Evolutionary conservation across 208 protist genomes (phyloP), one percentile per base, ranked within the genome.

Genomic region (Trypanosoma brucei): DNA sequence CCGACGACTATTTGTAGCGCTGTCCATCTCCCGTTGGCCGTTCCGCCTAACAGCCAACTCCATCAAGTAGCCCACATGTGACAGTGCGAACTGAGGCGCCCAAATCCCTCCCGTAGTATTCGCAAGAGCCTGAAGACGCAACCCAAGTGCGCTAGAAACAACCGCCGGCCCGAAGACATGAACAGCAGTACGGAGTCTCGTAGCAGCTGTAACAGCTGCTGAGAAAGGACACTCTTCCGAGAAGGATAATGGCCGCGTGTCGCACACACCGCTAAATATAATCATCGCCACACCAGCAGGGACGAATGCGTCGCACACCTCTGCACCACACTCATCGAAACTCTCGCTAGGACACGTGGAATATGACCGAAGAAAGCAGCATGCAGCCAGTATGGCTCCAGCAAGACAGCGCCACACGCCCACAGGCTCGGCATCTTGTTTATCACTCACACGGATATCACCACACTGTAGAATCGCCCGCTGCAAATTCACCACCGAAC

Each of bases 181-280:
- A 34, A 85, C 57, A 22, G 68, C 60, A 11, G 77, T 61, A 42
- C 63, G 51, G 46, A 79, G 62, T 67, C 79, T 67, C 39, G 61
- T 70, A 22, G 71, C 46, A 7, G 72, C 67, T 14, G 83, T 55
- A 13, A 72, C 75, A 1, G 81, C 74, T 35, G 79, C 70, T 31
- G 83, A 79, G 14, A 93, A 73, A 14, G 81, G 77, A 55, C 88
- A 91, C 62, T 94, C 84, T 3, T 81, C 59, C 40, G 64, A 70
- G 62, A 83, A 85, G 7, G 73, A 65, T 36, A 86, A 54, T 49
- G 70, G 42, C 3, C 14, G 33, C 2, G 44, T 40, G 40, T 48
- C 49, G n/a, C 37, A 6, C 48, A 56, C 59, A 71, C 89, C 78
- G 56, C 75, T 91, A 72, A 93, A 93, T 35, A 93, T 56, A 8